Evolutionary conservation across 1,284 basidiomycete species (phyloP).

Genomic region (Rhodotorula sp.): DNA sequence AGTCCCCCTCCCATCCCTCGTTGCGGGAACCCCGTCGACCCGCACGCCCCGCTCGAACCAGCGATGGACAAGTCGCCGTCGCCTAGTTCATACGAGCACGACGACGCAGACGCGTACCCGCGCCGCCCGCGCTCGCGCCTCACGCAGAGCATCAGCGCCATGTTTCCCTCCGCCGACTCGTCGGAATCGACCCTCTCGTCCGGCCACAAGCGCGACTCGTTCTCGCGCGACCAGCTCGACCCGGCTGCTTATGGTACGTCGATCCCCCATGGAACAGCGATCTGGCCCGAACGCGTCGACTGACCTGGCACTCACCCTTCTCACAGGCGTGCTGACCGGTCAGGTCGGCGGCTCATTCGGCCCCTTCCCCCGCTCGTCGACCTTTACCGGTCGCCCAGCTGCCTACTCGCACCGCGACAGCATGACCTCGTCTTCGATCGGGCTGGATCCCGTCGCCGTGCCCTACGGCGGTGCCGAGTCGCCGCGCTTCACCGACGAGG

Average conservation of each 20-base stretch:
- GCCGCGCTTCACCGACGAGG: conserved; percentile 23
- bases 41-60: neutral
- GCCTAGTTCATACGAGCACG: conserved; percentile 15
- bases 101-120: neutral
- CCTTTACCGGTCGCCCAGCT: conserved; percentile 24
- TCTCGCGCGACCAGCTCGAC: conserved; percentile 23
- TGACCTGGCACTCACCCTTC: neutral
- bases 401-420: conserved; percentile 34
- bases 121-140: conserved; percentile 16
- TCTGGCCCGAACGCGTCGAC: neutral
- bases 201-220: conserved; percentile 13
- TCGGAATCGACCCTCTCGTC: conserved; percentile 17
- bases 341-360: conserved; percentile 37
- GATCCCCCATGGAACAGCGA: neutral
- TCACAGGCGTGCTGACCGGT: conserved; percentile 34
- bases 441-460: conserved; percentile 26
- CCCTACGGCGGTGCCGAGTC: conserved; percentile 16
- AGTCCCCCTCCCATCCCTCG: neutral
- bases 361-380: conserved; percentile 38
- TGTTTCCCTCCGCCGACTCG: conserved; percentile 24
- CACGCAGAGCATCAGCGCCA: conserved; percentile 11
- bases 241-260: conserved; percentile 29
- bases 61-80: conserved; percentile 8
- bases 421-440: conserved; percentile 35
- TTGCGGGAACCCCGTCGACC: neutral